Evolutionary conservation across 768 basidiomycete species (phyloP).

Genomic region (Serendipita sp.): DNA sequence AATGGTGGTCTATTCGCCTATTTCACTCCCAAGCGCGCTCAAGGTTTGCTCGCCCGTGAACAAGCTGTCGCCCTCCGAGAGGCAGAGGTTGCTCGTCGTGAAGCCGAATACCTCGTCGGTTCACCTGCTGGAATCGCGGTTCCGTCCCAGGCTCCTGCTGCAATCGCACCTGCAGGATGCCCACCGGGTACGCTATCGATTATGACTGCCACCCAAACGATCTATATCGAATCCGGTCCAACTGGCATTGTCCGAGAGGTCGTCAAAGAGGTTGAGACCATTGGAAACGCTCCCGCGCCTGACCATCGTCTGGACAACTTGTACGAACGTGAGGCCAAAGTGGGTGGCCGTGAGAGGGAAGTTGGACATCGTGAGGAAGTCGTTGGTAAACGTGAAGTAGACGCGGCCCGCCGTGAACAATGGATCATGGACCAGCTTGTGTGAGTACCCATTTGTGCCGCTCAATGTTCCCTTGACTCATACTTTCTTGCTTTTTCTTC

Average conservation of each 20-base stretch:
- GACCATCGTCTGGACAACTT: slow-evolving; percentile 64
- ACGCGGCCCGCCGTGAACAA: slow-evolving; percentile 67
- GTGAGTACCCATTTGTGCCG: slow-evolving; percentile 28
- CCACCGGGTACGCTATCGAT: slow-evolving; percentile 33
- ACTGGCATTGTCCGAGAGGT: slow-evolving; percentile 29
- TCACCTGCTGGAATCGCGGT: slow-evolving; percentile 56
- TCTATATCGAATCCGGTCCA: slow-evolving; percentile 27
- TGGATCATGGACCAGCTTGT: slow-evolving; percentile 92
- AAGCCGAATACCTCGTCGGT: slow-evolving; percentile 69
- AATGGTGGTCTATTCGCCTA: slow-evolving; percentile 47
- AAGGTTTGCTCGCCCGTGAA: slow-evolving; percentile 65
- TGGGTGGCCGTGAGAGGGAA: slow-evolving; percentile 72
- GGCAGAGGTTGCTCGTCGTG: slow-evolving; percentile 76
- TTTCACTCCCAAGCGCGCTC: slow-evolving; percentile 67
- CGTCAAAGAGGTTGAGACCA: slow-evolving; percentile 51
- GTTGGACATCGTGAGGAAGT: slow-evolving; percentile 74
- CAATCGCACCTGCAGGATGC: slow-evolving; percentile 33
- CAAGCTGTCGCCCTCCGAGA: slow-evolving; percentile 66
- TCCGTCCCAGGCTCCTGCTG: slow-evolving; percentile 22
- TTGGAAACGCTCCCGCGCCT: slow-evolving; percentile 56
- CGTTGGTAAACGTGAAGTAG: slow-evolving; percentile 73
- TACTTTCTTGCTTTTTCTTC: too few species aligned
- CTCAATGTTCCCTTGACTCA: background rate
- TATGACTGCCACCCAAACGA: slow-evolving; percentile 20
- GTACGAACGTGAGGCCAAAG: slow-evolving; percentile 69